Percentiles rank a stretch among this genome's conserved stretches.
These are phyloP conservation scores for Brassica rapa DNA, from an alignment of 345 rosid genomes.

Conservation along the genomic window DNA sequence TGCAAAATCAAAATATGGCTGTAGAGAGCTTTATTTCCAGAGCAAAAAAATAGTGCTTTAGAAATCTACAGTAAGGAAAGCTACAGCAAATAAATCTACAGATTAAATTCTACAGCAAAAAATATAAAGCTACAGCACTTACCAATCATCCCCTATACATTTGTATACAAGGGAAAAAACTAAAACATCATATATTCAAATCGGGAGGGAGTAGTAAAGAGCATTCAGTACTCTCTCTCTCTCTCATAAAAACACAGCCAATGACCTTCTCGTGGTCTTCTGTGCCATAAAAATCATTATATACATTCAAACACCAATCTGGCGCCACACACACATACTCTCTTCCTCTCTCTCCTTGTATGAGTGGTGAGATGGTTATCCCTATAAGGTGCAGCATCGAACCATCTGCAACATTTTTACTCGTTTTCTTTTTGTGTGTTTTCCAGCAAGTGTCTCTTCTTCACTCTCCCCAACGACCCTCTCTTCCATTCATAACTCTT, in stretches of 20 bases:
- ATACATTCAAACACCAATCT: constrained; percentile 39
- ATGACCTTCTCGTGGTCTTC: constrained; percentile 43
- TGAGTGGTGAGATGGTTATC: constrained; percentile 42
- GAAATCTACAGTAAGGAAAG: no score
- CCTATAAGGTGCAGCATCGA: constrained; percentile 34
- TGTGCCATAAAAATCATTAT: constrained; percentile 37
- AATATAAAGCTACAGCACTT: no score
- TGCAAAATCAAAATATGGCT: no score
- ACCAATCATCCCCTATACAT: no score
- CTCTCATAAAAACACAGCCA: constrained; percentile 27
- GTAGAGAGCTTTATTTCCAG: no score
- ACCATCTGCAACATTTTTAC: constrained; percentile 41
- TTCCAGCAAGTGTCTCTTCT: constrained; percentile 40
- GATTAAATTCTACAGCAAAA: no score
- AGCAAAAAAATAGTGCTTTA: no score
- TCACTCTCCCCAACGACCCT: constrained; percentile 30
- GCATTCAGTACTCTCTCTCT: constrained; percentile 6
- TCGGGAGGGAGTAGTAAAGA: neutral
- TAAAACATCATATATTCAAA: no score
- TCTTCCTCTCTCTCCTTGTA: constrained; percentile 31
- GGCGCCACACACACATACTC: constrained; percentile 29
- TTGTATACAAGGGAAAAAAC: no score
- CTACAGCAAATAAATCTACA: no score
- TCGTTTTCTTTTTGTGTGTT: constrained; percentile 31
- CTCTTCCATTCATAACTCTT: constrained; percentile 24